Evolutionary conservation across 164 flowering plant species (phyloP).

Genomic region (Tetrastigma voinierianum): DNA sequence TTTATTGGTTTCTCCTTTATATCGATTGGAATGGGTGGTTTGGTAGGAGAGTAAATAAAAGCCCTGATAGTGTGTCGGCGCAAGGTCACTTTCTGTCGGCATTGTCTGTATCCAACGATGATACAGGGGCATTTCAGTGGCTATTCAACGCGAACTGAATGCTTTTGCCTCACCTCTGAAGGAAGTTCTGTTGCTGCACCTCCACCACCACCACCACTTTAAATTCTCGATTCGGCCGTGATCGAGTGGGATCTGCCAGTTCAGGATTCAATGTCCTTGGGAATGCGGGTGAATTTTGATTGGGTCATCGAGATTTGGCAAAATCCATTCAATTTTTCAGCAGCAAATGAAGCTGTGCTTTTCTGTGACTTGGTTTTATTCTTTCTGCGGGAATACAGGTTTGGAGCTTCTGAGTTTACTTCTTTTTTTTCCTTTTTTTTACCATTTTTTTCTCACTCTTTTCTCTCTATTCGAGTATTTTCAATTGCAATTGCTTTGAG

Average conservation of each 20-base stretch:
- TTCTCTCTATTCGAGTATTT: too few relatives aligned
- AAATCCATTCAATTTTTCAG: conserved; percentile 6
- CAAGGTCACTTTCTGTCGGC: conserved; percentile 66
- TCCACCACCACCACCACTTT: background rate
- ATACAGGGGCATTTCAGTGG: conserved; percentile 14
- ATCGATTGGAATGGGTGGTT: conserved; percentile 22
- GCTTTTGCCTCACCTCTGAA: background rate
- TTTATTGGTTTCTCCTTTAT: background rate
- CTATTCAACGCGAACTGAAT: conserved; percentile 4
- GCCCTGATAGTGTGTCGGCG: conserved; percentile 47
- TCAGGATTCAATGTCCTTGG: conserved; percentile 16
- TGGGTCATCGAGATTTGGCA: conserved; percentile 5
- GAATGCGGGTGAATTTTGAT: conserved; percentile 23
- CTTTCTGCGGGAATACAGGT: conserved; percentile 33
- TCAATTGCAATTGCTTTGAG: too few relatives aligned
- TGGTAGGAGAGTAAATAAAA: conserved; percentile 4
- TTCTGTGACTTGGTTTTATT: conserved; percentile 29
- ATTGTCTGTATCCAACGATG: conserved; percentile 48
- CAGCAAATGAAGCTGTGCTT: conserved; percentile 40
- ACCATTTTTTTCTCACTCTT: background rate
- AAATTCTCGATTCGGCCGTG: background rate
- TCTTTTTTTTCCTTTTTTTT: background rate
- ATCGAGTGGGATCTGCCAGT: background rate
- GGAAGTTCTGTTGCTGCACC: background rate
- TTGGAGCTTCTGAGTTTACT: conserved; percentile 1